These are phyloP conservation scores for Berkeleyomyces basicola DNA, from an alignment of 2,329 filamentous ascomycete species.

Conservation along the genomic window DNA sequence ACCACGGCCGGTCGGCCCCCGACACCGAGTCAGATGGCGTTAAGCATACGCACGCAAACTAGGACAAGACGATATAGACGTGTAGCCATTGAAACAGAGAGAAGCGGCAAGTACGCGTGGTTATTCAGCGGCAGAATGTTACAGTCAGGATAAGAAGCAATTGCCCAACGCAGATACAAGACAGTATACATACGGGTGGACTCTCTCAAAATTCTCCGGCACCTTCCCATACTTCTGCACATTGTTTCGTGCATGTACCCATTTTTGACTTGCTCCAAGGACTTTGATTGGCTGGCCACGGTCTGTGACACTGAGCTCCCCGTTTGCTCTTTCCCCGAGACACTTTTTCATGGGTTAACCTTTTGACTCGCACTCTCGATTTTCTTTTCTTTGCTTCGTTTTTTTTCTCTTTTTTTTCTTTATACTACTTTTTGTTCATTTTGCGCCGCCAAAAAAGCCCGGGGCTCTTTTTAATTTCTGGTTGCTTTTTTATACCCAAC, in stretches of 20 bases:
- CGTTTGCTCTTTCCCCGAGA: neutral
- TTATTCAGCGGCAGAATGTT: neutral
- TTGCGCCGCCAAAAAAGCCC: neutral
- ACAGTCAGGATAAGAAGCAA: neutral
- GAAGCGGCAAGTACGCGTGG: neutral
- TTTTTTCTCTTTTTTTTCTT: neutral
- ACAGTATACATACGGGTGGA: neutral
- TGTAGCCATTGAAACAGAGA: neutral
- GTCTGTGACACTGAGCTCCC: neutral
- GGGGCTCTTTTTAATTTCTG: neutral
- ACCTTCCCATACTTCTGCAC: neutral
- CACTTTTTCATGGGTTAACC: constrained; percentile 14
- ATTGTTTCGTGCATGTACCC: neutral
- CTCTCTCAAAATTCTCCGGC: neutral
- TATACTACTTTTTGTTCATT: neutral
- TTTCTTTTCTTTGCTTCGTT: constrained; percentile 1
- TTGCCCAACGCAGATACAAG: neutral
- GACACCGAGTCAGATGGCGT: too few species aligned
- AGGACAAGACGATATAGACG: neutral
- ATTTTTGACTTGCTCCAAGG: neutral
- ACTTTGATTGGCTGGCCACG: neutral
- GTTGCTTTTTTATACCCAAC: neutral
- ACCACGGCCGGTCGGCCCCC: too few species aligned
- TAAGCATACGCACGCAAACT: too few species aligned
- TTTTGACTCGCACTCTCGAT: constrained; percentile 17